Conservation (phyloP, 108 stramenopile species). For the Cyclotella sp. region DNA sequence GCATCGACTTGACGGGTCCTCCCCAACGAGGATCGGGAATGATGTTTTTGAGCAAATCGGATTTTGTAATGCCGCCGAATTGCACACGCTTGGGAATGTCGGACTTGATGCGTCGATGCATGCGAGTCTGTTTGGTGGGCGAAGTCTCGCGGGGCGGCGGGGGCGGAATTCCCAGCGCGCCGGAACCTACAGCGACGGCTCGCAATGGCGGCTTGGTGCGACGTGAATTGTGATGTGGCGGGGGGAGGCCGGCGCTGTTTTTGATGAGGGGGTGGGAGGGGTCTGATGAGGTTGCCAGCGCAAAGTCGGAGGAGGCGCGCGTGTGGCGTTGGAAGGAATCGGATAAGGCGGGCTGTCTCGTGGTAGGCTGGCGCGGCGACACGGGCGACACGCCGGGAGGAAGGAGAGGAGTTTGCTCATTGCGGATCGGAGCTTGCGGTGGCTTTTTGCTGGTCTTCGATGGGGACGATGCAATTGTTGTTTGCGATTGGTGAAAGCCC, state of each 20-base stretch:
- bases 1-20: constrained; percentile 19
- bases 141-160: background rate
- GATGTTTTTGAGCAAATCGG: constrained; percentile 45
- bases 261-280: constrained; percentile 28
- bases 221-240: background rate
- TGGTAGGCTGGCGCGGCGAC: background rate
- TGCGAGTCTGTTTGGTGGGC: background rate
- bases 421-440: constrained; percentile 27
- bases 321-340: background rate
- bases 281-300: constrained; percentile 2
- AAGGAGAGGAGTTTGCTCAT: constrained; percentile 34
- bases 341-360: background rate
- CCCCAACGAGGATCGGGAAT: constrained; percentile 49
- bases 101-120: constrained; percentile 44
- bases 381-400: background rate
- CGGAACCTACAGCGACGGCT: background rate
- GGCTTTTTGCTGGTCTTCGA: constrained; percentile 14
- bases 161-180: background rate
- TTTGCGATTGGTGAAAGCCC: constrained; percentile 11
- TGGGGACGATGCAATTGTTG: background rate
- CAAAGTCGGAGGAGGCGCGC: constrained; percentile 37
- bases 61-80: constrained; percentile 33
- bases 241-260: background rate
- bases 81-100: constrained; percentile 27
- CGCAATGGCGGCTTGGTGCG: constrained; percentile 13